phyloP scores from a whole-genome alignment of 1,139 yeast genomes.

The Saccharomyces hybrid region DNA sequence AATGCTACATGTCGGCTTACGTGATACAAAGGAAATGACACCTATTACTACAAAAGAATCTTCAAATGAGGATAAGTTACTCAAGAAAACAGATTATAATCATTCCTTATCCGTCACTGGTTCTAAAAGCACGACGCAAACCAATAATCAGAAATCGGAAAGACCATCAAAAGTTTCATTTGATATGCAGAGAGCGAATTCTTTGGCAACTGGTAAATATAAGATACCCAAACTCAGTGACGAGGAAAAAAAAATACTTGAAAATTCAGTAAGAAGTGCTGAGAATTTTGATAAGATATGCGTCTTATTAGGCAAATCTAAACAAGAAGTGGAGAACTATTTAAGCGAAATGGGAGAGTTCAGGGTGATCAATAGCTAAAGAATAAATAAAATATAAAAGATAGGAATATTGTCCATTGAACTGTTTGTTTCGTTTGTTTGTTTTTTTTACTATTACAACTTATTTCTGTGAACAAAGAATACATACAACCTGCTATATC shows the following conservation, averaged over 20 bases:
- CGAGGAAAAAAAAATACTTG: conserved; percentile 36
- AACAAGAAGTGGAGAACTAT: conserved; percentile 47
- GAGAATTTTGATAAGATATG: conserved; percentile 68
- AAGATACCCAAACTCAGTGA: conserved; percentile 25
- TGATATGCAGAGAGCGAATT: conserved; percentile 8
- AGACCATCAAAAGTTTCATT: conserved; percentile 25
- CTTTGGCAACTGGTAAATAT: conserved; percentile 7
- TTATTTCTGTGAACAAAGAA: not conserved
- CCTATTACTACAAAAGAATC: not conserved
- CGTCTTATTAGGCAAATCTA: conserved; percentile 54
- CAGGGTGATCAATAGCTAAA: conserved; percentile 31
- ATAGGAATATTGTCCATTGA: not conserved
- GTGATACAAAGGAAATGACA: conserved; percentile 32
- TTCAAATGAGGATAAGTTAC: conserved; percentile 29
- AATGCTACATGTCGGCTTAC: conserved; percentile 33
- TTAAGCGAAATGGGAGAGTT: conserved; percentile 37
- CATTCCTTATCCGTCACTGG: not conserved
- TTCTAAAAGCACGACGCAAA: conserved; percentile 1
- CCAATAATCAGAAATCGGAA: conserved; percentile 8
- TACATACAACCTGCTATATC: not conserved
- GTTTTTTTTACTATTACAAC: conserved; percentile 8
- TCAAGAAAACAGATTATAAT: conserved; percentile 3
- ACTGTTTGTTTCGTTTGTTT: conserved; percentile 2
- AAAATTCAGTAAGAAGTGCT: conserved; percentile 46
- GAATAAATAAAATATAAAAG: not conserved